Conservation (phyloP, 78 protist species). For the Dictyostelium citrinum region DNA sequence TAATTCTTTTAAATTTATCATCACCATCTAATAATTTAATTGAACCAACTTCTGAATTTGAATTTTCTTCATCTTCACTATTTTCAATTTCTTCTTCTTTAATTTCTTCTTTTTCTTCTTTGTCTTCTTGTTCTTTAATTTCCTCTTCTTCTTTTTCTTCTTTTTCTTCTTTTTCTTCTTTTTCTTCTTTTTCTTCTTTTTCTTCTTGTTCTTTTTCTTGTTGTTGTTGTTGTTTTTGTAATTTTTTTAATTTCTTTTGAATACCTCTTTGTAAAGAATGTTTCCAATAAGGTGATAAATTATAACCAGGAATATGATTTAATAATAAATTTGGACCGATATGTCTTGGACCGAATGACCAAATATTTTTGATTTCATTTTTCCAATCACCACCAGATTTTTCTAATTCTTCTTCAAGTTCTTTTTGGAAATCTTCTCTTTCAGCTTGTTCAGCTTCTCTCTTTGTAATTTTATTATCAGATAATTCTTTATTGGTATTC, state of each 20-base stretch:
- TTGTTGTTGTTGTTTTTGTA: not conserved
- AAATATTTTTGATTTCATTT: slow-evolving; percentile 42
- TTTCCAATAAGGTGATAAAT: slow-evolving; percentile 6
- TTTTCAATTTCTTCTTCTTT: not conserved
- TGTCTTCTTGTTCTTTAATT: not conserved
- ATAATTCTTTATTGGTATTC: slow-evolving; percentile 13
- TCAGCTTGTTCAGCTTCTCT: slow-evolving; percentile 55
- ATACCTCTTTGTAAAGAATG: slow-evolving; percentile 55
- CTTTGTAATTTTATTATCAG: slow-evolving; percentile 28
- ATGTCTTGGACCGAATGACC: slow-evolving; percentile 86
- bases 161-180: not conserved
- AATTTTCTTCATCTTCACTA: not conserved
- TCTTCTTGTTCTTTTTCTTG: slow-evolving; percentile 4
- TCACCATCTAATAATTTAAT: slow-evolving; percentile 27
- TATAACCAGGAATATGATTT: slow-evolving; percentile 68
- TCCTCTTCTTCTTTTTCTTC: not conserved
- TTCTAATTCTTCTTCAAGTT: slow-evolving; percentile 28
- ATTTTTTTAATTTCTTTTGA: slow-evolving; percentile 48
- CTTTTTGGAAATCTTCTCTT: slow-evolving; percentile 56
- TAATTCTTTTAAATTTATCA: slow-evolving; percentile 38
- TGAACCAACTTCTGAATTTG: slow-evolving; percentile 17
- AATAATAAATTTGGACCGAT: slow-evolving; percentile 79
- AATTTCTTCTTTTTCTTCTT: not conserved
- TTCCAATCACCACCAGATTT: slow-evolving; percentile 74
- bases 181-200: not conserved